phyloP scores from a whole-genome alignment of 257 asterid genomes.

The Fraxinus anomala region DNA sequence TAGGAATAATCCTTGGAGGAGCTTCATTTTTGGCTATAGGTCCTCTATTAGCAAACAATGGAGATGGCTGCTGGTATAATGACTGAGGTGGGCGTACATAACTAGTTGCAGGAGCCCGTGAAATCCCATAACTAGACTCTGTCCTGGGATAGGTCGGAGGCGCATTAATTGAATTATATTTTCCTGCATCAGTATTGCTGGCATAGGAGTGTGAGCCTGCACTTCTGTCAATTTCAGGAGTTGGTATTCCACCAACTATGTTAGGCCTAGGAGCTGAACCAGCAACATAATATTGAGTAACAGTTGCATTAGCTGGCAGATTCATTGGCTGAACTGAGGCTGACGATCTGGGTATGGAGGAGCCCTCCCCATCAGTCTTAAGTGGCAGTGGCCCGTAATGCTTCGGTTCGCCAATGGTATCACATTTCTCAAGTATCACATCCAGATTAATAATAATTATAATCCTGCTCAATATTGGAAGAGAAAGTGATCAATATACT shows the following conservation, averaged over 20 bases:
- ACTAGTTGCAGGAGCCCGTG: slow-evolving; percentile 51
- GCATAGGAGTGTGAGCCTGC: slow-evolving; percentile 44
- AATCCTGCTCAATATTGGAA: slow-evolving; percentile 60
- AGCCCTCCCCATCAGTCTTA: slow-evolving; percentile 39
- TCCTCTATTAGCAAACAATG: slow-evolving; percentile 70
- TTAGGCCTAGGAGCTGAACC: slow-evolving; percentile 46
- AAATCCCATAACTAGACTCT: slow-evolving; percentile 46
- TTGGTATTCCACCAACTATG: slow-evolving; percentile 43
- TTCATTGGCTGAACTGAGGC: slow-evolving; percentile 43
- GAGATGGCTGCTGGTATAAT: slow-evolving; percentile 62
- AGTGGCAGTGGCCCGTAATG: slow-evolving; percentile 31
- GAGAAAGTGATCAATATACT: slow-evolving; percentile 15
- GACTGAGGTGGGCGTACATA: slow-evolving; percentile 68
- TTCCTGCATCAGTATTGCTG: slow-evolving; percentile 44
- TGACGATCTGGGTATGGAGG: slow-evolving; percentile 43
- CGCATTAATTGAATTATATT: slow-evolving; percentile 39
- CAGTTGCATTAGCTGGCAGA: slow-evolving; percentile 39
- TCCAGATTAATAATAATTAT: slow-evolving; percentile 71
- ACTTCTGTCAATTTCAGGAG: slow-evolving; percentile 37
- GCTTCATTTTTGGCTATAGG: slow-evolving; percentile 85
- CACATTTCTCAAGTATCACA: slow-evolving; percentile 57
- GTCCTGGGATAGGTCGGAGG: slow-evolving; percentile 41
- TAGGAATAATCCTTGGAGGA: slow-evolving; percentile 71
- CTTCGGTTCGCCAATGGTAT: slow-evolving; percentile 71
- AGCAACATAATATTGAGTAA: slow-evolving; percentile 38